Percentiles rank a stretch among this genome's conserved stretches.
phyloP scores from a whole-genome alignment of 1,284 basidiomycete species.

The Paramarasmius palmivorus region DNA sequence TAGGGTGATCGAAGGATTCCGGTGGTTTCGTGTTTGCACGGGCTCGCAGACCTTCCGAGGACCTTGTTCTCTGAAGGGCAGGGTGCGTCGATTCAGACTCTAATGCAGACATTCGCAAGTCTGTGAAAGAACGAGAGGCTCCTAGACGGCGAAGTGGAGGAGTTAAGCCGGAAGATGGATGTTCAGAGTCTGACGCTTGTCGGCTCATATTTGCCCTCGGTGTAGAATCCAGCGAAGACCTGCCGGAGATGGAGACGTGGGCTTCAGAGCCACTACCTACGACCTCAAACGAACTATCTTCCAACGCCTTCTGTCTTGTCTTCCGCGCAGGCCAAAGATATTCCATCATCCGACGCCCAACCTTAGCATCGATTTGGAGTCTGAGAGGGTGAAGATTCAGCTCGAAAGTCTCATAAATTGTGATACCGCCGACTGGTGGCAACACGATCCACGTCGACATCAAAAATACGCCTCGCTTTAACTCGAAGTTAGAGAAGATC shows the following conservation, averaged over 20 bases:
- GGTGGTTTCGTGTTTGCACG: conserved; percentile 18
- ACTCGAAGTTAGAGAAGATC: conserved; percentile 14
- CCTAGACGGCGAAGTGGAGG: conserved; percentile 51
- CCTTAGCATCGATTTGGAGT: conserved; percentile 82
- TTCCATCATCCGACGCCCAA: conserved; percentile 85
- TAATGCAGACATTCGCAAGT: conserved; percentile 51
- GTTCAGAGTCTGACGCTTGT: conserved; percentile 26
- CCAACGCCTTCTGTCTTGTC: conserved; percentile 35
- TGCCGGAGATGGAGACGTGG: conserved; percentile 15
- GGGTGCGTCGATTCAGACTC: conserved; percentile 30
- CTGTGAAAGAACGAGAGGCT: conserved; percentile 69
- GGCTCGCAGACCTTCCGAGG: conserved; percentile 28
- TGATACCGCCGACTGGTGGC: conserved; percentile 93
- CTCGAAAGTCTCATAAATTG: conserved; percentile 85
- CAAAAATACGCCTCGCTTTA: conserved; percentile 67
- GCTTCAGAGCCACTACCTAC: conserved; percentile 1
- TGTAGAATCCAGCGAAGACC: conserved; percentile 48
- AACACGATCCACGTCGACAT: conserved; percentile 77
- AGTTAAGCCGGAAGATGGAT: conserved; percentile 20
- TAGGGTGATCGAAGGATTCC: conserved; percentile 23
- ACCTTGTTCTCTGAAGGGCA: conserved; percentile 32
- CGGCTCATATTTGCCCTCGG: conserved; percentile 29
- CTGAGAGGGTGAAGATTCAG: conserved; percentile 86
- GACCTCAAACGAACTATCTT: conserved; percentile 13
- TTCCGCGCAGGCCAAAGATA: conserved; percentile 82